These are phyloP conservation scores for Dendrostoma leiphaemia DNA, from an alignment of 2,329 filamentous ascomycete genomes.

Conservation along the genomic window DNA sequence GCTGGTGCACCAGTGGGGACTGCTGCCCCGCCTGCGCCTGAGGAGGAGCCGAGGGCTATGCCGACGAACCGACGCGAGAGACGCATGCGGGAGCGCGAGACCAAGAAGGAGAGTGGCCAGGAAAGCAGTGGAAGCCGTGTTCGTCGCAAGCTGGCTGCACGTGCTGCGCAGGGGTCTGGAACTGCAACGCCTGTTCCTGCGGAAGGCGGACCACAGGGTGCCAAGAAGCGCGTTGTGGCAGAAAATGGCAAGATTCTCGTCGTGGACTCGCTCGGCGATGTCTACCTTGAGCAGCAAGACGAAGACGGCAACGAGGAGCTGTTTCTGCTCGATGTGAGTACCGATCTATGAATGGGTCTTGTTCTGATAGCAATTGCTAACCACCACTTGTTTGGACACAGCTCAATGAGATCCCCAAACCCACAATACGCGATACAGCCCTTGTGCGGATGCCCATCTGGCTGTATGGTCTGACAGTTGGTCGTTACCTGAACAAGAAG, in stretches of 20 bases:
- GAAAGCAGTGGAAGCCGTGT: conserved; percentile 42
- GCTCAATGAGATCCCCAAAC: conserved; percentile 75
- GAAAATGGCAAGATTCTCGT: conserved; percentile 95
- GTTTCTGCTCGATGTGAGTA: conserved; percentile 81
- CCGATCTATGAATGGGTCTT: not conserved
- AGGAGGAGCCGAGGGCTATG: conserved; percentile 45
- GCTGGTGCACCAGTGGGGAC: conserved; percentile 27
- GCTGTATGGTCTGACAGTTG: conserved; percentile 58
- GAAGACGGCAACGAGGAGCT: conserved; percentile 82
- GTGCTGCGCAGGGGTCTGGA: conserved; percentile 37
- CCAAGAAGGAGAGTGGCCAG: conserved; percentile 65
- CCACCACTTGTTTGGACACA: conserved; percentile 32
- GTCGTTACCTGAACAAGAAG: conserved; percentile 44
- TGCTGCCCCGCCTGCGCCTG: conserved; percentile 41
- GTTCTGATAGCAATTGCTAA: too few species aligned
- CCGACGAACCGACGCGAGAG: conserved; percentile 79
- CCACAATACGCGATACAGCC: conserved; percentile 78
- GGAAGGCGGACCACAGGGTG: conserved; percentile 63
- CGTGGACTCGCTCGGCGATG: conserved; percentile 87
- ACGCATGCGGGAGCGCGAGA: conserved; percentile 82
- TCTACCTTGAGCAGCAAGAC: conserved; percentile 89
- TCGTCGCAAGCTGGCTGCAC: conserved; percentile 34
- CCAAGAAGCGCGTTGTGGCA: conserved; percentile 83
- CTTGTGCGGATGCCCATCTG: conserved; percentile 76
- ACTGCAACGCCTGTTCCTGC: conserved; percentile 54